Percentiles rank a stretch among this genome's conserved stretches.
These are phyloP conservation scores for Amanita rimosa DNA, from an alignment of 768 basidiomycete species.

Conservation along the genomic window DNA sequence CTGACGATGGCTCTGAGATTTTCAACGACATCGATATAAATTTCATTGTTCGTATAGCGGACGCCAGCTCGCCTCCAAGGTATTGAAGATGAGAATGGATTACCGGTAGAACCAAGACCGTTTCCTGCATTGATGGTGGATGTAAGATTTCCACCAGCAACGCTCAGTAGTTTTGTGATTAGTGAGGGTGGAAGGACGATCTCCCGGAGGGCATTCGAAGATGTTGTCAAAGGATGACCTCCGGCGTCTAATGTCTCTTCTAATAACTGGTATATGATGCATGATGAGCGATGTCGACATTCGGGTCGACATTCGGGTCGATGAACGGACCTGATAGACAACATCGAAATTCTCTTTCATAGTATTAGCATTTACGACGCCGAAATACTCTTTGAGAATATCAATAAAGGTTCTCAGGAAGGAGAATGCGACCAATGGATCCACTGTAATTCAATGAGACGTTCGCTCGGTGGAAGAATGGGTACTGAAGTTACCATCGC, in stretches of 20 bases:
- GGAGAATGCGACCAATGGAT: conserved; percentile 82
- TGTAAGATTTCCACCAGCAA: conserved; percentile 39
- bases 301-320: too few species aligned
- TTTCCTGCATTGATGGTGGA: conserved; percentile 34
- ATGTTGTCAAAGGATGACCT: conserved; percentile 87
- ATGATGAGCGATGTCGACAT: conserved; percentile 6
- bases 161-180: conserved; percentile 56
- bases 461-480: neutral
- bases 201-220: conserved; percentile 80
- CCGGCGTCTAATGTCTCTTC: conserved; percentile 94
- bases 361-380: conserved; percentile 65
- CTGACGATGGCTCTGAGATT: conserved; percentile 70
- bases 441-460: conserved; percentile 35
- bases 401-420: conserved; percentile 81
- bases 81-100: conserved; percentile 78
- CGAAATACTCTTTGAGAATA: conserved; percentile 80
- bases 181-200: conserved; percentile 90
- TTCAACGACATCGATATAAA: conserved; percentile 87
- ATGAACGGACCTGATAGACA: conserved; percentile 70
- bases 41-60: conserved; percentile 80
- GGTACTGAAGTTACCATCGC: conserved; percentile 56
- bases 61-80: conserved; percentile 87
- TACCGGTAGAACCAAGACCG: conserved; percentile 26
- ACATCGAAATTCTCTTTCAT: conserved; percentile 91
- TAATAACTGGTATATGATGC: conserved; percentile 50